Evolutionary conservation across 225 moss, liverwort and hornwort genomes (phyloP), one percentile per base, ranked within the genome.

Genomic region (Bryum argenteum): DNA sequence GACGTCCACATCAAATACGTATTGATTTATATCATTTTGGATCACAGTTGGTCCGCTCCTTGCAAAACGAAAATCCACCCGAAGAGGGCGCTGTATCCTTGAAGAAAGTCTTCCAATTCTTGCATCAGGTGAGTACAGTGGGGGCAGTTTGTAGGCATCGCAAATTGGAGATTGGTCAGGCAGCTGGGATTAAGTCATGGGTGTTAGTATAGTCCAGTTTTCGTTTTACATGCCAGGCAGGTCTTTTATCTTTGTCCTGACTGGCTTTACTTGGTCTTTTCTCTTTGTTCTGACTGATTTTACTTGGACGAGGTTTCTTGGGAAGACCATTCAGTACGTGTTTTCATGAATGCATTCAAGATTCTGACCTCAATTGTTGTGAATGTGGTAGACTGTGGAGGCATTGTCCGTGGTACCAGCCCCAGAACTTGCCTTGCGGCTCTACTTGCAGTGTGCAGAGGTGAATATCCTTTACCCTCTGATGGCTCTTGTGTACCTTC

Each of bases 391-490:
- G 97, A 98, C 94, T 65, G 94, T 98, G 70, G 97, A 98, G 83
- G 87, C 90, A 55, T 78, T 98, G 17, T 89, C 97, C 65, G 85
- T 88, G 74, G 94, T 92, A 75, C 94, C 97, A 54, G 89, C 85
- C 67, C 94, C 97, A 52, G 94, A 94, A 43, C 74, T 98, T 63
- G 87, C 97, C 11, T 81, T 98, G 82, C 85, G 97, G 39, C 80
- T 98, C 43, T 92, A 92, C 78, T 63, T 98, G 76, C 94, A 91
- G 77, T 98, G 97, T 83, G 97, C 97, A 54, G 97, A 98, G 97
- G 97, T 96, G 73, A 71, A 41, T 17, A 24, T 74, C 52, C 16
- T 17, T 69, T 54, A 23, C 50, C 44, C 56, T 55, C 43, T 60
- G 6, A 19, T 62, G 55, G 66, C 58, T 39, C 37, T 37, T 59